Base-by-base conservation (phyloP, 768 basidiomycete species). In the Nevesoporus exiguus region DNA sequence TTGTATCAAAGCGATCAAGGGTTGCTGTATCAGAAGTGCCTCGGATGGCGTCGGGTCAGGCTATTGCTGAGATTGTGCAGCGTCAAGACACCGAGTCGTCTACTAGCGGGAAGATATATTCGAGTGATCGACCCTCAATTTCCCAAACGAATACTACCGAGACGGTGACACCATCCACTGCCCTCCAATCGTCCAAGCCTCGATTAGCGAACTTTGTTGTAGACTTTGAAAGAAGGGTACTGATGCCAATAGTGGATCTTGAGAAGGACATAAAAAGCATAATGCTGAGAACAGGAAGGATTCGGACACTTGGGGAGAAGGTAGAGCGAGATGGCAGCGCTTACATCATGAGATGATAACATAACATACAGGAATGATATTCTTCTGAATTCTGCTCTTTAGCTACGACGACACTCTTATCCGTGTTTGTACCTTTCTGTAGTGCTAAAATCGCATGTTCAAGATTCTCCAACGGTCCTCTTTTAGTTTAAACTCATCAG, bases 391-490 rank as follows among this genome's bases (percentile, higher is more conserved):
- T n/a, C 40, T 54, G 49, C 34, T 58, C 13, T 15, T 57, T 51
- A 34, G 57, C 57, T 3, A 62, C 45, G 13, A 62, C 40, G 17
- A 60, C 36, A 8, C 46, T 56, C 55, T 67, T 76, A 5, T 69
- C 73, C 7, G 30, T 59, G 55, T 77, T 76, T 6, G 60, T 66
- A 7, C 76, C 76, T 47, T 60, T 63, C 47, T 63, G 67, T 21
- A 73, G 62, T n/a, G 64, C 69, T 8, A 76, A 36, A 25, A 81
- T 66, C 0, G 71, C 71, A 17, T 61, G 62, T 33, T 78, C 77
- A 33, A 84, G 65, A 2, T 80, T 81, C 7, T 67, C 61, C 1
- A 59, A 67, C 80, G 36, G 41, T 83, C 76, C 55, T 83, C 82
- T 8, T 57, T 66, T 44, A 76, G 73, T 62, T 77, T 79, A 47